Base-by-base conservation (phyloP, 2,329 filamentous ascomycete species). In the Onygenales sp. region DNA sequence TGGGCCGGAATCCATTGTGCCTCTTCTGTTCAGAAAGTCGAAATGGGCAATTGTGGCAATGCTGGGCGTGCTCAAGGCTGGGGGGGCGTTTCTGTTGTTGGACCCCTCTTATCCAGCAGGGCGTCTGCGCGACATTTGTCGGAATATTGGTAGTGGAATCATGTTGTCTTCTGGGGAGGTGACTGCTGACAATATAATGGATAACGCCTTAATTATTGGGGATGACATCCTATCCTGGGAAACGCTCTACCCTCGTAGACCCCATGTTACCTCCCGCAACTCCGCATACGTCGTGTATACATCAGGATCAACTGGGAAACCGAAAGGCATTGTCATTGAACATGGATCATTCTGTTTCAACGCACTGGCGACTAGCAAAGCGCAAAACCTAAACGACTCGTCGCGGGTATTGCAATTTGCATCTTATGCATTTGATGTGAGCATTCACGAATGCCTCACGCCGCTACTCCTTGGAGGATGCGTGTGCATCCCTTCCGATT, bases 251-350 rank as follows among this genome's bases (percentile, higher is more conserved):
- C 3, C 38, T 11, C 38, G 14, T 4, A 41, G 14, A 14, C 38
- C 11, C 11, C 11, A 41, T 14, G 38, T 14, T n/a, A 14, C 10
- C 21, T 42, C 51, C n/a, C 46, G 33, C 5, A 53, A 54, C 32
- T 49, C 44, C 11, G 80, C 80, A 0, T 85, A 80, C 61, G 71
- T 80, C 1, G 72, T 84, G 7, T 79, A 83, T 55, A 76, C 74
- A 2, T 75, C 75, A 3, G 75, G 76, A 0, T 76, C 76, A 1
- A 75, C 76, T 1, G 74, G 73, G 46, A 72, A 71, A 41, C 76
- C 78, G 0, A 78, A 78, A 54, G 81, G 80, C 2, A 74, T 82
- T 17, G 75, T 80, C 46, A 80, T 83, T 57, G 78, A 76, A 3
- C 82, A 85, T 58, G 67, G 68, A 0, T 74, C 78, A 0, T 70